phyloP scores from a whole-genome alignment of 768 basidiomycete species.

The Cystobasidiopsis lactophilus region DNA sequence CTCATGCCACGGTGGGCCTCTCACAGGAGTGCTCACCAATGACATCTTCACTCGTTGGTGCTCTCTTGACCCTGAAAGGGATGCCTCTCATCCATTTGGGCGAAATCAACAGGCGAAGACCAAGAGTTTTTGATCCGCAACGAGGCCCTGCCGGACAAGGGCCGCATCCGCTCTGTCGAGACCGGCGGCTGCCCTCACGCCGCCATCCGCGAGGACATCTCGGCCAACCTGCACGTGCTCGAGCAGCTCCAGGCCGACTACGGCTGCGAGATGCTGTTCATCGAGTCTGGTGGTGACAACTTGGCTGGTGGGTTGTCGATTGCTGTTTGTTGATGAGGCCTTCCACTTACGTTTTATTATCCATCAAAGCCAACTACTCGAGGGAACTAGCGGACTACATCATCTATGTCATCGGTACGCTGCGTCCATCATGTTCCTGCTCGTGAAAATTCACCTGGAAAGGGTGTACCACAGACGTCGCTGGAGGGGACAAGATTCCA shows the following conservation, averaged over 20 bases:
- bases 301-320: conserved; percentile 36
- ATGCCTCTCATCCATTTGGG: neutral
- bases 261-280: conserved; percentile 69
- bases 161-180: conserved; percentile 78
- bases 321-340: neutral
- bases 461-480: conserved; percentile 26
- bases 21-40: conserved; percentile 89
- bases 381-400: conserved; percentile 81
- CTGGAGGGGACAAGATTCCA: conserved; percentile 91
- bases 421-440: no score
- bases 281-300: conserved; percentile 93
- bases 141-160: conserved; percentile 56
- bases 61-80: neutral
- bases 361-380: conserved; percentile 58
- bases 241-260: conserved; percentile 84
- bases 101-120: conserved; percentile 38
- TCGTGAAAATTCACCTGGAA: neutral
- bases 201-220: conserved; percentile 93
- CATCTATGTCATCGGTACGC: conserved; percentile 17
- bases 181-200: conserved; percentile 90
- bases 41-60: conserved; percentile 72
- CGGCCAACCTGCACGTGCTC: conserved; percentile 84
- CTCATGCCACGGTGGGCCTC: neutral
- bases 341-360: no score
- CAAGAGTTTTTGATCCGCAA: conserved; percentile 92